These are phyloP conservation scores for Eremomyces bilateralis DNA, from an alignment of 495 filamentous ascomycete genomes.

Conservation along the genomic window DNA sequence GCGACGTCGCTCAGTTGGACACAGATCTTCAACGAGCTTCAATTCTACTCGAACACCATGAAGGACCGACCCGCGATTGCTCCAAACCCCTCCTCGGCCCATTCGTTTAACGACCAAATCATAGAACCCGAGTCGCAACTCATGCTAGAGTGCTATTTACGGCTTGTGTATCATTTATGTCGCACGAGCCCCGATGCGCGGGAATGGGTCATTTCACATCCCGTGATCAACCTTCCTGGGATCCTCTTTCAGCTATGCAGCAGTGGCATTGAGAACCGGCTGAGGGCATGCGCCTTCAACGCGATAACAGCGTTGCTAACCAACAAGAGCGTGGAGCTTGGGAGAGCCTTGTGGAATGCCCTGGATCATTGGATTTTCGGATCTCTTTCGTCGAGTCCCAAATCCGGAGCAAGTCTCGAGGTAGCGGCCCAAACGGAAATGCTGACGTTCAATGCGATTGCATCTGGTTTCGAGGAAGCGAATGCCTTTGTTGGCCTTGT, in stretches of 20 bases:
- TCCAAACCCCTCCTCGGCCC: constrained; percentile 26
- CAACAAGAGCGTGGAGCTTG: constrained; percentile 34
- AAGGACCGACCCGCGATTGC: constrained; percentile 44
- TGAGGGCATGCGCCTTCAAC: constrained; percentile 57
- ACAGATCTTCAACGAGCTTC: constrained; percentile 77
- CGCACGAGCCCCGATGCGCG: constrained; percentile 44
- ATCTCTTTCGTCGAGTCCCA: constrained; percentile 14
- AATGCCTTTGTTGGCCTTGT: constrained; percentile 63
- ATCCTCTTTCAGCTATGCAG: constrained; percentile 47
- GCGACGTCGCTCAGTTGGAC: constrained; percentile 69
- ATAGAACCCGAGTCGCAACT: constrained; percentile 66
- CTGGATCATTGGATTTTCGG: constrained; percentile 47
- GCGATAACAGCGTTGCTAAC: constrained; percentile 45
- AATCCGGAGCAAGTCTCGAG: constrained; percentile 8
- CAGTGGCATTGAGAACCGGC: constrained; percentile 42
- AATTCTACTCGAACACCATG: constrained; percentile 47
- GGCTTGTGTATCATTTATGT: constrained; percentile 61
- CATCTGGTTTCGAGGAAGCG: constrained; percentile 52
- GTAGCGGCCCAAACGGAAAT: constrained; percentile 22
- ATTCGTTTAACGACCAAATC: constrained; percentile 42
- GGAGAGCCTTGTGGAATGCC: constrained; percentile 42
- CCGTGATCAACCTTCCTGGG: constrained; percentile 37
- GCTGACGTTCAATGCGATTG: constrained; percentile 33
- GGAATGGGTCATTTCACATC: constrained; percentile 42
- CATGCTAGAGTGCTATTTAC: constrained; percentile 84